Evolutionary conservation across 2,329 filamentous ascomycete genomes (phyloP).

Genomic region (Microsporum ferrugineum): DNA sequence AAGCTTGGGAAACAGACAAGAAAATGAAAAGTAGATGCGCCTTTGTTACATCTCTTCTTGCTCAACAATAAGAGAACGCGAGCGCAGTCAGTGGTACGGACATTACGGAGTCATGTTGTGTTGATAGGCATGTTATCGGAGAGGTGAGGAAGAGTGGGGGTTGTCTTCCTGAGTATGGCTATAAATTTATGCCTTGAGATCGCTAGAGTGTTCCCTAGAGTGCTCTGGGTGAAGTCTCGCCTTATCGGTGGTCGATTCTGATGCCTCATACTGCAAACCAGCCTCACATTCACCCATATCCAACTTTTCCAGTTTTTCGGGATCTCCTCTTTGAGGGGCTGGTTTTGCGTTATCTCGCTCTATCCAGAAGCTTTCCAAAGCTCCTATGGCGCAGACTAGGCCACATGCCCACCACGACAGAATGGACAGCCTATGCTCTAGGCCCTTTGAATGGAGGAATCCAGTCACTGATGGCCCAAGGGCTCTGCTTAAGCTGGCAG

Average conservation of each 20-base stretch:
- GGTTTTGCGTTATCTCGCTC: slow-evolving; percentile 44
- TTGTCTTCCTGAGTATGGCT: neutral
- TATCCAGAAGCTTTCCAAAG: slow-evolving; percentile 63
- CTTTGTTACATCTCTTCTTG: neutral
- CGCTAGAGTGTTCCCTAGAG: neutral
- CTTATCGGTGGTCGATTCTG: neutral
- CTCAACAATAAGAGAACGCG: neutral
- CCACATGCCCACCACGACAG: slow-evolving; percentile 90
- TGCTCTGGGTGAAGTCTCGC: neutral
- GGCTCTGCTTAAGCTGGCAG: slow-evolving; percentile 76
- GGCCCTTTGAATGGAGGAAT: slow-evolving; percentile 67
- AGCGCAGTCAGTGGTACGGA: neutral
- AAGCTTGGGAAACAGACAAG: neutral
- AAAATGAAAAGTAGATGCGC: neutral
- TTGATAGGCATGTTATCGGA: neutral
- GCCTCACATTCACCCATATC: slow-evolving; percentile 21
- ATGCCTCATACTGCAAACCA: slow-evolving; percentile 14
- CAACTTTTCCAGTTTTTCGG: slow-evolving; percentile 7
- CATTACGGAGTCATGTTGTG: neutral
- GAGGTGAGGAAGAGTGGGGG: neutral
- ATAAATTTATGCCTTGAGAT: neutral
- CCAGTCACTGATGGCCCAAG: slow-evolving; percentile 84
- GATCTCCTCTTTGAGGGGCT: neutral
- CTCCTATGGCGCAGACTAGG: slow-evolving; percentile 62
- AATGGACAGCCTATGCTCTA: slow-evolving; percentile 70